Evolutionary conservation across 1,139 yeast genomes (phyloP).

Genomic region (Magnusiomyces tetraspermus): DNA sequence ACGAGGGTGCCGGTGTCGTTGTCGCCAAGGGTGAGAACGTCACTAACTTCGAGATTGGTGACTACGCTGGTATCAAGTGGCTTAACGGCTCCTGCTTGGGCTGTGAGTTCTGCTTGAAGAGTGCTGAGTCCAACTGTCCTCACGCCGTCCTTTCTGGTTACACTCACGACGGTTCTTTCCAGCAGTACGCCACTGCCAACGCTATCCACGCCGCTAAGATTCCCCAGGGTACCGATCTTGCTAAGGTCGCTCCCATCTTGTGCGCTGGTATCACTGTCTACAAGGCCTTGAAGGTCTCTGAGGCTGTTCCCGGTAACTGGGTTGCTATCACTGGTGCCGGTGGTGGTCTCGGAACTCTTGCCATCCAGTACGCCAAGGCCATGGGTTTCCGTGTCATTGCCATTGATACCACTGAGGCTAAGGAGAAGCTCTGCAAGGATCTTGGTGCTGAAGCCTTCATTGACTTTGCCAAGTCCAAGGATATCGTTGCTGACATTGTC

Average conservation of each 20-base stretch:
- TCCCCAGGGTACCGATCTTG: conserved; percentile 61
- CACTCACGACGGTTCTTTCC: conserved; percentile 77
- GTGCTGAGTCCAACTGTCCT: conserved; percentile 62
- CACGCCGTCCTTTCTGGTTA: conserved; percentile 64
- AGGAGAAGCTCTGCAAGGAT: conserved; percentile 44
- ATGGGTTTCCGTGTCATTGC: conserved; percentile 73
- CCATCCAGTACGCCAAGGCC: conserved; percentile 72
- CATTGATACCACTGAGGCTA: conserved; percentile 65
- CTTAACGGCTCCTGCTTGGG: conserved; percentile 62
- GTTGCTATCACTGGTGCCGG: conserved; percentile 77
- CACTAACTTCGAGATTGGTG: conserved; percentile 63
- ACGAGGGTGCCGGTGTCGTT: conserved; percentile 79
- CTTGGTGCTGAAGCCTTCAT: conserved; percentile 65
- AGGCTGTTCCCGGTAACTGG: conserved; percentile 63
- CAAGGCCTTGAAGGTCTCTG: conserved; percentile 69
- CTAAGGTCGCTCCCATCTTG: conserved; percentile 61
- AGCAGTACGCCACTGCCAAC: conserved; percentile 77
- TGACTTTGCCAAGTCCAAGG: conserved; percentile 46
- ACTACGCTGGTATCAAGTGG: conserved; percentile 66
- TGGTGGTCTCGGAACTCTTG: conserved; percentile 77
- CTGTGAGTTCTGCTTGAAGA: conserved; percentile 64
- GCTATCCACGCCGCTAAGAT: conserved; percentile 78
- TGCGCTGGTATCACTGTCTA: conserved; percentile 83
- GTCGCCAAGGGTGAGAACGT: conserved; percentile 63
- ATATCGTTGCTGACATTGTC: conserved; percentile 42